Evolutionary conservation across 2,329 filamentous ascomycete species (phyloP).

Genomic region (Colletotrichum tofieldiae): DNA sequence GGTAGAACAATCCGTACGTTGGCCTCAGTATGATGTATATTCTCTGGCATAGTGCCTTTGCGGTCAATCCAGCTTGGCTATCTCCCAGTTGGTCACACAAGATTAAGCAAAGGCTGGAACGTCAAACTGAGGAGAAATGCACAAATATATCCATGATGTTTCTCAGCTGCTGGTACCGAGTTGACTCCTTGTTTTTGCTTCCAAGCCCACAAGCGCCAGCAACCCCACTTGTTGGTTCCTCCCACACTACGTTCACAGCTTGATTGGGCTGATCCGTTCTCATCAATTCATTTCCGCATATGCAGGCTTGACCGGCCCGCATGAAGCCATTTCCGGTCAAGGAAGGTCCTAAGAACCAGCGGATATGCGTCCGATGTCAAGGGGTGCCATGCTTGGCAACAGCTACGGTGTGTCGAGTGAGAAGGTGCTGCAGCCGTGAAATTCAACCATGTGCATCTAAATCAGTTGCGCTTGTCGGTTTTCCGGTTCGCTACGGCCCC

Average conservation of each 20-base stretch:
- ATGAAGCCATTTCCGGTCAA: background rate
- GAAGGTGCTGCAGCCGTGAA: background rate
- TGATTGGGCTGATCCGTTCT: background rate
- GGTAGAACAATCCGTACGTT: background rate
- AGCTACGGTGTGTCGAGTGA: background rate
- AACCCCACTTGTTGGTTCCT: constrained; percentile 16
- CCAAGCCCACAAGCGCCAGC: background rate
- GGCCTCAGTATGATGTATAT: background rate
- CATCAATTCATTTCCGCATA: constrained; percentile 4
- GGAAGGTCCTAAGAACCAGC: background rate
- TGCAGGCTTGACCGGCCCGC: background rate
- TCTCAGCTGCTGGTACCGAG: background rate
- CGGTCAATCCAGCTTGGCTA: background rate
- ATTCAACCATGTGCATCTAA: too few species aligned
- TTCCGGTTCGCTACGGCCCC: background rate
- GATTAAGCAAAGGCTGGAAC: background rate
- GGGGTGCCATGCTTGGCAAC: background rate
- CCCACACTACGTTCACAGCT: background rate
- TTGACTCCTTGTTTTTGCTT: too few species aligned
- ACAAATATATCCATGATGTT: background rate
- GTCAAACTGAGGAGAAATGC: background rate
- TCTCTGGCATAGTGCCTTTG: background rate
- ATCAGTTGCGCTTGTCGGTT: background rate
- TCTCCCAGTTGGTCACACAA: background rate
- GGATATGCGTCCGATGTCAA: background rate